Evolutionary conservation across 306 rosid species (phyloP).

Genomic region (Pterocarpus macrocarpus): DNA sequence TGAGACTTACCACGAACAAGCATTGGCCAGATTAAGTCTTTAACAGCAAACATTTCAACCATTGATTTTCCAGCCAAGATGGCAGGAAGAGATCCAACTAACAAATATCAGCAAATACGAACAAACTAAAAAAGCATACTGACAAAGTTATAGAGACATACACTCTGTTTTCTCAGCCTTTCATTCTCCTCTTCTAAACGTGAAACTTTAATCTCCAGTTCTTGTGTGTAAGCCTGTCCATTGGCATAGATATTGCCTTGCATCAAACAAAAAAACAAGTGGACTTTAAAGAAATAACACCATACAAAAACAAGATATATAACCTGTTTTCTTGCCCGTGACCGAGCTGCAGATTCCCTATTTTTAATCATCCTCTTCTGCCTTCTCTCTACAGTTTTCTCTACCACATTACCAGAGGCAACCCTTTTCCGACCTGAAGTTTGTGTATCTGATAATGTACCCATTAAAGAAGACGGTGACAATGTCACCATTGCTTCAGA

Average conservation of each 20-base stretch:
- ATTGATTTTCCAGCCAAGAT: slow-evolving; percentile 15
- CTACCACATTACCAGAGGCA: slow-evolving; percentile 71
- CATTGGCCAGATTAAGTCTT: slow-evolving; percentile 3
- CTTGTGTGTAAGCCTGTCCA: slow-evolving; percentile 92
- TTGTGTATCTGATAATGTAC: slow-evolving; percentile 75
- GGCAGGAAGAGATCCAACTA: slow-evolving; percentile 25
- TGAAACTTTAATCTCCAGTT: slow-evolving; percentile 89
- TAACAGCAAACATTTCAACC: slow-evolving; percentile 24
- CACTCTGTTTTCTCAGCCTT: slow-evolving; percentile 84
- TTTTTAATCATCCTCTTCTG: slow-evolving; percentile 98
- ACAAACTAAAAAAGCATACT: slow-evolving; percentile 28
- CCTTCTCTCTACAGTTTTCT: slow-evolving; percentile 91
- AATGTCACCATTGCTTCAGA: slow-evolving; percentile 63
- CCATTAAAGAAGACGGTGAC: slow-evolving; percentile 77
- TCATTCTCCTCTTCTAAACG: slow-evolving; percentile 93
- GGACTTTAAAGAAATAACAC: slow-evolving; percentile 25
- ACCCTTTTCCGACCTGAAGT: slow-evolving; percentile 82
- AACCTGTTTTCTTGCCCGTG: slow-evolving; percentile 98
- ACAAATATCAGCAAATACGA: slow-evolving; percentile 35
- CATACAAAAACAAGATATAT: slow-evolving; percentile 1
- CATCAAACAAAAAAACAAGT: neutral
- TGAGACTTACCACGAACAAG: slow-evolving; percentile 1
- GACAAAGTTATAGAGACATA: slow-evolving; percentile 53
- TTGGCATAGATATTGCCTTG: slow-evolving; percentile 37
- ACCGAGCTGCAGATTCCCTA: slow-evolving; percentile 97